These are phyloP conservation scores for Blastobotrys elegans DNA, from an alignment of 1,139 yeast genomes.

Conservation along the genomic window DNA sequence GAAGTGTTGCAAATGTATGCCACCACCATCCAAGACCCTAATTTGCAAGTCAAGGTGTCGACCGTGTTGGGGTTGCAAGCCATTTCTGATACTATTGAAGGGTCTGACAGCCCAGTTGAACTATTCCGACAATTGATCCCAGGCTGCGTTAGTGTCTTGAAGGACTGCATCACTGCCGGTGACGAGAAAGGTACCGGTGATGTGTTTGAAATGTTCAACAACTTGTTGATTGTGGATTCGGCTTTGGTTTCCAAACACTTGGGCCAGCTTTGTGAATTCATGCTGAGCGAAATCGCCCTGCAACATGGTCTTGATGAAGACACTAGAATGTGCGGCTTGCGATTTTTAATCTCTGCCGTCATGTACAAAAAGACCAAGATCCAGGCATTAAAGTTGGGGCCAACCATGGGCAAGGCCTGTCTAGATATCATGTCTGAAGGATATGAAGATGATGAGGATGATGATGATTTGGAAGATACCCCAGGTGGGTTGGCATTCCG, in stretches of 20 bases:
- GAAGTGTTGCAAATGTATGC: constrained; percentile 69
- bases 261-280: constrained; percentile 61
- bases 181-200: constrained; percentile 71
- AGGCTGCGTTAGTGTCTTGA: constrained; percentile 73
- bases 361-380: constrained; percentile 55
- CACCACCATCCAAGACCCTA: constrained; percentile 58
- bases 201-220: constrained; percentile 81
- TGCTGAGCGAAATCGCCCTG: constrained; percentile 64
- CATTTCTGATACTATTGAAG: constrained; percentile 57
- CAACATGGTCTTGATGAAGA: constrained; percentile 72
- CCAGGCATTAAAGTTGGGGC: constrained; percentile 68
- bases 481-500: constrained; percentile 78
- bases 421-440: constrained; percentile 75
- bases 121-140: constrained; percentile 71
- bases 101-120: constrained; percentile 43
- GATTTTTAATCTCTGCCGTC: constrained; percentile 78
- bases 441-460: constrained; percentile 64
- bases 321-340: constrained; percentile 76
- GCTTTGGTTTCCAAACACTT: constrained; percentile 75
- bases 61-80: constrained; percentile 80
- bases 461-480: constrained; percentile 85
- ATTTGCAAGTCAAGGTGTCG: constrained; percentile 71
- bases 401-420: constrained; percentile 68
- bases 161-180: constrained; percentile 63
- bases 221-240: constrained; percentile 69